Evolutionary conservation across 2,329 filamentous ascomycete species (phyloP), one percentile per base, ranked within the genome.

Genomic region (Teratosphaeria zuluensis): DNA sequence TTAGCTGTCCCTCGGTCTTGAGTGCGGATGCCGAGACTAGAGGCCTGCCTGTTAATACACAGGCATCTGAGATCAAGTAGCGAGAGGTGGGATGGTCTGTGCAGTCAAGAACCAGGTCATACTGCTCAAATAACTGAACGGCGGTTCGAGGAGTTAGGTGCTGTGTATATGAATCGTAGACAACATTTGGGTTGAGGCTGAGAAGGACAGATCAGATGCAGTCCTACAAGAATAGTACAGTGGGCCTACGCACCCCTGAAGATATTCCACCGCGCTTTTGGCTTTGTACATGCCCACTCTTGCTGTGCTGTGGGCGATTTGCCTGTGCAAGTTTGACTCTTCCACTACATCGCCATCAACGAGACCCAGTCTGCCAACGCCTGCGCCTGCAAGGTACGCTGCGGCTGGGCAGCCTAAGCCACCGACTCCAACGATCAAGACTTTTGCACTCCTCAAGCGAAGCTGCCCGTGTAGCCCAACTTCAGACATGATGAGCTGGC

Each of bases 361-460:
- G 7, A 99, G 77, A 0, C 92, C 92, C 19, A 99, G 74, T 0
- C 81, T 88, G 8, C 92, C 91, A 1, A 96, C 81, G 0, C 94
- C 94, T 1, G 94, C 89, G 24, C 90, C 92, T 9, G 91, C 90
- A 1, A 99, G 83, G 70, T 99, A 99, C n/a, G 89, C 83, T 0
- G 92, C 89, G 12, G 94, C 91, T 11, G 94, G 94, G 70, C 90
- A 97, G 11, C 94, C 94, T 12, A 99, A 77, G 0, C 94, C 94
- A 5, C 94, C 94, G 1, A 89, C 86, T 11, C 94, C 94, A 28
- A 99, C 82, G 53, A 99, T 79, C 7, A 97, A 80, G 4, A 96
- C 85, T 21, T 80, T 84, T 0, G 89, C 80, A 0, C 80, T 77
- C 67, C 84, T 87, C 16, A 97, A 77, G 33, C 82, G 80, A 6